These are phyloP conservation scores for Dryadomyces quercivorus DNA, from an alignment of 2,329 filamentous ascomycete species.

Conservation along the genomic window DNA sequence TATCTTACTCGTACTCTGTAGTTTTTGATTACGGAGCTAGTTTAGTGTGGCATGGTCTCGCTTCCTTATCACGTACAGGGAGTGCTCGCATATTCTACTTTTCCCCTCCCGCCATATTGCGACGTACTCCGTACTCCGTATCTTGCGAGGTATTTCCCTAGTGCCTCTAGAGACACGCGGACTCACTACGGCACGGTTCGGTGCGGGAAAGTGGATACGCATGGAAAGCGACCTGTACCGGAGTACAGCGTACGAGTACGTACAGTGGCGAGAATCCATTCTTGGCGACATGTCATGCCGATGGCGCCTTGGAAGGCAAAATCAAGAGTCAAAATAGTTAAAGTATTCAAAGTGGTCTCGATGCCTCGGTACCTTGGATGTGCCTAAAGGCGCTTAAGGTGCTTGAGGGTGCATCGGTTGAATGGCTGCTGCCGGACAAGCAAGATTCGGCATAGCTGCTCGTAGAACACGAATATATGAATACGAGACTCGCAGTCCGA, in stretches of 20 bases:
- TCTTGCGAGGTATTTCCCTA: neutral
- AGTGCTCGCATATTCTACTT: neutral
- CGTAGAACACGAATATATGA: no score
- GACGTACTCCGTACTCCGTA: neutral
- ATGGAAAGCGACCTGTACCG: neutral
- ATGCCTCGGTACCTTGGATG: no score
- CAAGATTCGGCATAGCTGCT: no score
- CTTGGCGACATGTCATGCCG: no score
- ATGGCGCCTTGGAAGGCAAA: no score
- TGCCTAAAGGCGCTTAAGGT: no score
- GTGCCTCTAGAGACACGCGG: neutral
- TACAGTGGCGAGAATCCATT: no score
- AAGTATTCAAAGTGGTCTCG: no score
- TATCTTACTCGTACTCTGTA: neutral
- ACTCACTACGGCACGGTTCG: constrained; percentile 3
- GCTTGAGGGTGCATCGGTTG: no score
- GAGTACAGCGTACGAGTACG: neutral
- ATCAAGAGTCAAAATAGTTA: no score
- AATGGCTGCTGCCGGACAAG: no score
- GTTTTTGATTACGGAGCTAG: neutral
- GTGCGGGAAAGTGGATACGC: constrained; percentile 1
- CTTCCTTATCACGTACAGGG: constrained; percentile 1
- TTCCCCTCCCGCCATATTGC: neutral
- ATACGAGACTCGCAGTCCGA: no score
- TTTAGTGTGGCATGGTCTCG: neutral